Evolutionary conservation across 2,329 filamentous ascomycete genomes (phyloP).

Genomic region (Cercospora zeina): DNA sequence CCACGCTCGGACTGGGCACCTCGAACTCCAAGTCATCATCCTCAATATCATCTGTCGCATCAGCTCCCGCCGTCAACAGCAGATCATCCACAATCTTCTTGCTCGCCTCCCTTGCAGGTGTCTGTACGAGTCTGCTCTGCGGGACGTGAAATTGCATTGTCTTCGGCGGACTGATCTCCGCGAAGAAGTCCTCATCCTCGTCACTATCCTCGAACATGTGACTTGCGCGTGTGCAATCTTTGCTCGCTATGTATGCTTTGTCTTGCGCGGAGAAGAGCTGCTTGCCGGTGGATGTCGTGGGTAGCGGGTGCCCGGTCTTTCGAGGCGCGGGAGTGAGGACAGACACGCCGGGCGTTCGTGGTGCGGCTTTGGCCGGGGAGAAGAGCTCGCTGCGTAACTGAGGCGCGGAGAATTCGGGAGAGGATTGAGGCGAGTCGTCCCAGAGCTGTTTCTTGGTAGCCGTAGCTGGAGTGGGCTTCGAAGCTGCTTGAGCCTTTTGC

Average conservation of each 20-base stretch:
- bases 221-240: conserved; percentile 27
- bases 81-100: conserved; percentile 79
- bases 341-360: conserved; percentile 78
- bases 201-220: conserved; percentile 47
- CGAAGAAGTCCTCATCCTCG: conserved; percentile 55
- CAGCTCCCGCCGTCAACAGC: conserved; percentile 69
- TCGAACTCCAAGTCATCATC: conserved; percentile 45
- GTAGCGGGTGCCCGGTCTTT: conserved; percentile 30
- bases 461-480: conserved; percentile 44
- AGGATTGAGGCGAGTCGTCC: conserved; percentile 53
- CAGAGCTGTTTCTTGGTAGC: conserved; percentile 34
- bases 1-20: conserved; percentile 52
- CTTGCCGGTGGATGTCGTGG: conserved; percentile 40
- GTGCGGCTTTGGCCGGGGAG: conserved; percentile 45
- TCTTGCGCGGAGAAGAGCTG: conserved; percentile 39
- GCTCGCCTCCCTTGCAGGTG: conserved; percentile 78
- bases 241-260: conserved; percentile 34
- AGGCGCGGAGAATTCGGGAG: conserved; percentile 73
- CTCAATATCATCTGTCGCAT: conserved; percentile 52
- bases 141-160: conserved; percentile 84
- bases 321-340: conserved; percentile 65
- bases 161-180: conserved; percentile 77
- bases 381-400: conserved; percentile 84
- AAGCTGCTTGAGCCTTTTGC: conserved; percentile 23
- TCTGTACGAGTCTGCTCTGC: conserved; percentile 74